Evolutionary conservation across 2,329 filamentous ascomycete species (phyloP), one percentile per base, ranked within the genome.

Genomic region (Pestalotiopsis sp.): DNA sequence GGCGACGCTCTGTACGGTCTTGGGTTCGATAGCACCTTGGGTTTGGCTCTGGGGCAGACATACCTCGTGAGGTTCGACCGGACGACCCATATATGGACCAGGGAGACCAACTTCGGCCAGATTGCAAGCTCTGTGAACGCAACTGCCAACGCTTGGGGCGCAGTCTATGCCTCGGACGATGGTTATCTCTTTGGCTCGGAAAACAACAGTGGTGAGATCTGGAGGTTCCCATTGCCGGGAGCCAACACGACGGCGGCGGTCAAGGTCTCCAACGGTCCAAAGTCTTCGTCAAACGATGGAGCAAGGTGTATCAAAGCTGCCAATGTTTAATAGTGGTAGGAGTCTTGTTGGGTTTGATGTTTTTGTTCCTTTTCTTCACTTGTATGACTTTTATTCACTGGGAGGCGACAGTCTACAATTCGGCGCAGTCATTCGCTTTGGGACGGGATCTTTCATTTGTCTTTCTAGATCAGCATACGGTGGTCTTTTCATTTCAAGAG

Each of bases 161-260:
- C 57, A 0, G 31, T 61, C 11, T 61, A 63, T 25, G 61, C 31
- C 14, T 41, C 31, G 31, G 20, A 38, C 13, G 61, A 63, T 25
- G 61, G 38, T 3, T 38, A 17, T 23, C 27, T 63, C 61, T 39
- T 17, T 41, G 31, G 31, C 31, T 63, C 61, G 20, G 61, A 63
- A 17, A 38, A 63, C 38, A 38, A 41, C 20, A 63, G 61, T 41
- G 61, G 38, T 63, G 61, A 63, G 27, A 63, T 63, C 39, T 63
- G 61, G 61, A 41, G 20, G 11, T 63, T 63, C 20, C 57, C 45
- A 3, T 7, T 52, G 9, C 45, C 45, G 0, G 17, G 17, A 6
- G 14, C 45, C 17, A 52, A 52, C 20, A 52, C 45, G 1, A 52
- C 45, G 1, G 3, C 45, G 6, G 45, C 45, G 6, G 45, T 52